phyloP scores from a whole-genome alignment of 495 filamentous ascomycete genomes.

The Neurospora tetraspora region DNA sequence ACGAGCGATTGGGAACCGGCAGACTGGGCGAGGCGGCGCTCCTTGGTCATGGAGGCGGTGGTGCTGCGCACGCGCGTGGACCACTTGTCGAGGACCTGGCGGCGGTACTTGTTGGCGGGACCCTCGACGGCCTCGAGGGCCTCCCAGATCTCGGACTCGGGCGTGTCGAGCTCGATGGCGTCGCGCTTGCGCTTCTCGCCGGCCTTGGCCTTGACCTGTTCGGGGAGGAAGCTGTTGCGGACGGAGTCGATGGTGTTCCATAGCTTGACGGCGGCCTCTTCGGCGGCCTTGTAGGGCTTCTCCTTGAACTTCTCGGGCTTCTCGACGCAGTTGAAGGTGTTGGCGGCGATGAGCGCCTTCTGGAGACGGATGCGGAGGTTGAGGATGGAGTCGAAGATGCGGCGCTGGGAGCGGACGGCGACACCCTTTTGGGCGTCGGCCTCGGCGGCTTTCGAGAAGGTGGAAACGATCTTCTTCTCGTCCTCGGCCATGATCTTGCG shows the following conservation, averaged over 20 bases:
- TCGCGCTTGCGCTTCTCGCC: conserved; percentile 49
- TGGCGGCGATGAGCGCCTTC: conserved; percentile 73
- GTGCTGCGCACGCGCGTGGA: conserved; percentile 42
- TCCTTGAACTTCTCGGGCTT: conserved; percentile 14
- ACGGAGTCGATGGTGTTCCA: conserved; percentile 77
- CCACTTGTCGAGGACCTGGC: conserved; percentile 59
- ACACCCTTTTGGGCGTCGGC: conserved; percentile 74
- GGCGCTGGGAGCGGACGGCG: conserved; percentile 74
- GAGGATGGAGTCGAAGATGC: conserved; percentile 75
- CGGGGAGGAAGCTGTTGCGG: conserved; percentile 42
- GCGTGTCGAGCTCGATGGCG: conserved; percentile 37
- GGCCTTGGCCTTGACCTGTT: conserved; percentile 19
- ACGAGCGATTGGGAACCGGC: conserved; percentile 52
- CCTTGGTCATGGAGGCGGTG: conserved; percentile 34
- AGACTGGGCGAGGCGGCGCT: conserved; percentile 40
- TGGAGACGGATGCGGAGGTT: conserved; percentile 85
- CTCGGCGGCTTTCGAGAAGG: conserved; percentile 62
- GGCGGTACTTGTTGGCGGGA: conserved; percentile 34
- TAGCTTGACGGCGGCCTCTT: conserved; percentile 76
- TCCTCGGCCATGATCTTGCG: conserved; percentile 62
- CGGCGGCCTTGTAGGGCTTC: conserved; percentile 60
- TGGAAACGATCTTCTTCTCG: conserved; percentile 56
- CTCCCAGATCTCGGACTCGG: conserved; percentile 58
- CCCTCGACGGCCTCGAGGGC: conserved; percentile 59
- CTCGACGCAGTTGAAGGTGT: conserved; percentile 53